Percentiles rank a stretch among this genome's conserved stretches.
These are phyloP conservation scores for Przewalskia tangutica DNA, from an alignment of 257 asterid genomes.

Conservation along the genomic window DNA sequence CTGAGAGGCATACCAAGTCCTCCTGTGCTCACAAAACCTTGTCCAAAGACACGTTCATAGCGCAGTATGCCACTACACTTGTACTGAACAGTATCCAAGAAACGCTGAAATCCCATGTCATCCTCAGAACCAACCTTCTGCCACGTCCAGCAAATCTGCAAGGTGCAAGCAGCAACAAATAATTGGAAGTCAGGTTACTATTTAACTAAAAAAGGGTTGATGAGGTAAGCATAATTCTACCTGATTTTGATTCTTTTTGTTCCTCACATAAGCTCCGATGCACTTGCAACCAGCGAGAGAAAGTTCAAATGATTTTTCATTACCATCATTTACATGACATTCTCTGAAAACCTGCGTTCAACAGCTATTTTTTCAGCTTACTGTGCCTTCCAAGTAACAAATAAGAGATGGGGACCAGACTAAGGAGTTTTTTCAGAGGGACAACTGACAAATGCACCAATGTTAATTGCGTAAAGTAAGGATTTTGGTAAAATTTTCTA, in stretches of 20 bases:
- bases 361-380: not conserved
- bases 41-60: constrained; percentile 90
- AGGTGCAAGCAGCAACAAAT: constrained; percentile 9
- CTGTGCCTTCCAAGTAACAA: not conserved
- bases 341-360: constrained; percentile 62
- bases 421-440: not conserved
- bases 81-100: constrained; percentile 89
- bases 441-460: not conserved
- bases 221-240: constrained; percentile 17
- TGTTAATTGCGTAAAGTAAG: not conserved
- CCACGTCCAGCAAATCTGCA: constrained; percentile 94
- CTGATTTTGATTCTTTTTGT: constrained; percentile 93
- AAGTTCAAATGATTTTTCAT: constrained; percentile 68
- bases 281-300: constrained; percentile 74
- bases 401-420: not conserved
- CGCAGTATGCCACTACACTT: constrained; percentile 80
- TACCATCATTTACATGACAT: constrained; percentile 35
- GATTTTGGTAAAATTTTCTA: not conserved
- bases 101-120: constrained; percentile 77
- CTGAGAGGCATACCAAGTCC: constrained; percentile 58
- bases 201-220: constrained; percentile 8
- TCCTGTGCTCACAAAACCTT: constrained; percentile 96
- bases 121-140: constrained; percentile 68
- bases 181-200: not conserved
- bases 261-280: constrained; percentile 83